phyloP scores from a whole-genome alignment of 116 monocot genomes.

The Trichopus zeylanicus region DNA sequence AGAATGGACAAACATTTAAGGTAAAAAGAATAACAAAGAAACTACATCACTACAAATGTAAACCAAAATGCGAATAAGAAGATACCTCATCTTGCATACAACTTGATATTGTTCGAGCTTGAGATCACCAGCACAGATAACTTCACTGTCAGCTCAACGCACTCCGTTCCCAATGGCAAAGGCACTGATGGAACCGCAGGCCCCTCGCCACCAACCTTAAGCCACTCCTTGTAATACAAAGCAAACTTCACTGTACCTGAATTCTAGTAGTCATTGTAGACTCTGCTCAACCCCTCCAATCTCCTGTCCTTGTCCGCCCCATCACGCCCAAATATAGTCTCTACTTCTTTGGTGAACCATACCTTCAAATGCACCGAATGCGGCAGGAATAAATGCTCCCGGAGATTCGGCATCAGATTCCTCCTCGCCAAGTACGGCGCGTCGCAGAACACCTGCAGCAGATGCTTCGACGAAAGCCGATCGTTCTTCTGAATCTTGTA shows the following conservation, averaged over 20 bases:
- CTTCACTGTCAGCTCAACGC: constrained; percentile 11
- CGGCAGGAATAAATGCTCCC: constrained; percentile 83
- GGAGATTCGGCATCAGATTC: constrained; percentile 57
- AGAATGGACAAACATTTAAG: not conserved
- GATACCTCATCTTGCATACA: constrained; percentile 33
- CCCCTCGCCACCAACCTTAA: constrained; percentile 40
- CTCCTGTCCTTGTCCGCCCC: constrained; percentile 25
- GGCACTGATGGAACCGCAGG: constrained; percentile 42
- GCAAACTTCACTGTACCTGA: constrained; percentile 64
- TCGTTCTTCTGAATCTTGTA: constrained; percentile 61
- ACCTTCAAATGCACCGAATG: constrained; percentile 70
- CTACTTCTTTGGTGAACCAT: constrained; percentile 53
- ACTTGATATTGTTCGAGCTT: constrained; percentile 32
- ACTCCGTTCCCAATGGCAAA: constrained; percentile 31
- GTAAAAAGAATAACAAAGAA: not conserved
- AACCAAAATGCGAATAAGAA: not conserved
- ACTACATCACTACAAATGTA: not conserved
- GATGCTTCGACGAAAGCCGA: constrained; percentile 45
- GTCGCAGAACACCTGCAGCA: constrained; percentile 64
- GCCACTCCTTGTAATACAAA: constrained; percentile 80
- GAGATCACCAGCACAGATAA: constrained; percentile 17
- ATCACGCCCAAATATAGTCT: constrained; percentile 24
- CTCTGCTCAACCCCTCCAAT: constrained; percentile 40
- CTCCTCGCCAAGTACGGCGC: constrained; percentile 56
- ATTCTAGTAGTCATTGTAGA: constrained; percentile 73